Conservation (phyloP, 352 stramenopile genomes). For the Globisporangium perplexum region DNA sequence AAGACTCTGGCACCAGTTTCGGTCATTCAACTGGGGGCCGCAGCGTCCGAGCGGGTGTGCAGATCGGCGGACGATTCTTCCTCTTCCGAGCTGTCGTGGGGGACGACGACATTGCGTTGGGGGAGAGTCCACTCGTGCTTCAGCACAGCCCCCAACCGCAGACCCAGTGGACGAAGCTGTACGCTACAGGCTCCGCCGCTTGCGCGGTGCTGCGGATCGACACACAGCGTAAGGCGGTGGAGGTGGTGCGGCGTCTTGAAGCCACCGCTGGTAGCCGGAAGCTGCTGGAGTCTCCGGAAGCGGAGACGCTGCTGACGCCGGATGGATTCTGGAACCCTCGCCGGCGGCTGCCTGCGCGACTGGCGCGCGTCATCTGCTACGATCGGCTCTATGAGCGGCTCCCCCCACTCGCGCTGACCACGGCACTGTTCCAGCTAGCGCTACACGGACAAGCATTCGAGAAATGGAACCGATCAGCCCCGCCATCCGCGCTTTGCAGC, state of each 20-base stretch:
- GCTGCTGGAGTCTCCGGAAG: neutral
- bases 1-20: neutral
- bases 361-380: conserved; percentile 1
- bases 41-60: conserved; percentile 15
- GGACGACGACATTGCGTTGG: neutral
- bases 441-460: conserved; percentile 19
- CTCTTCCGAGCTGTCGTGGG: conserved; percentile 24
- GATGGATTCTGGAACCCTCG: conserved; percentile 5
- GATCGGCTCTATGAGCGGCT: neutral
- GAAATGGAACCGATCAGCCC: neutral
- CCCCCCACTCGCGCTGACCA: conserved; percentile 12
- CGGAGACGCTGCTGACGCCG: neutral
- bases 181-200: neutral
- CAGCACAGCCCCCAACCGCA: neutral
- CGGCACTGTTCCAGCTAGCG: conserved; percentile 25
- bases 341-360: neutral
- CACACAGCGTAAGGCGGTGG: neutral
- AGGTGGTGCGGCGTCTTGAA: neutral
- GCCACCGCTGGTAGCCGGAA: neutral
- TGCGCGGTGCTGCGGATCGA: conserved; percentile 11
- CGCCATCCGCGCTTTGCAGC: neutral
- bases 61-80: conserved; percentile 26
- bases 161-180: neutral
- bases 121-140: neutral
- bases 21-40: too few species aligned